Evolutionary conservation across 2,329 filamentous ascomycete genomes (phyloP), one percentile per base, ranked within the genome.

Genomic region (Exophiala viscosa): DNA sequence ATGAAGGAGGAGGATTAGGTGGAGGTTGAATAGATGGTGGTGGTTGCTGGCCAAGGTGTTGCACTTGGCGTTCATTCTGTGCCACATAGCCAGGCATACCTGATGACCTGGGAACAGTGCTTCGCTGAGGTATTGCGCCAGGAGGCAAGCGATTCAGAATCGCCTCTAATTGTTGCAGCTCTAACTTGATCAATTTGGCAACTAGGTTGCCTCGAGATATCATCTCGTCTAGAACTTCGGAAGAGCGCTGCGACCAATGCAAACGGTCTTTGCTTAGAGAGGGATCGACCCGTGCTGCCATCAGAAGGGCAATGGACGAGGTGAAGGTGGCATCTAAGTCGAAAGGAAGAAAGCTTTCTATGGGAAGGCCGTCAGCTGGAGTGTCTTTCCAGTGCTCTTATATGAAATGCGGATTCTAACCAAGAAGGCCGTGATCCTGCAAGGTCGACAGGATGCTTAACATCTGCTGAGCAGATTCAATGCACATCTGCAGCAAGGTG

Each of bases 291-390:
- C 8, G 23, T 60, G 73, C 60, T 1, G 65, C 70, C 1, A 77
- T 58, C 0, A 76, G 59, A 0, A 77, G 64, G 9, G 72, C 67
- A n/a, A 75, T 65, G 1, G 69, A 71, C 0, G 75, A 74, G 0
- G 73, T 68, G 11, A 74, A 76, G 0, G 74, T 62, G 0, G 73
- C 66, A 38, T 78, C 75, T 0, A 77, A 66, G 50, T 78, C 74
- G 45, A 76, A 76, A 0, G 75, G 73, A 0, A 79, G 68, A 52
- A 78, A 78, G 0, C 70, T 73, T 62, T 78, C 75, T 78, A 11
- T 0, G 11, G 9, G 13, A 3, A 3, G 0, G 14, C 47, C 38
- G 59, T 58, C 34, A 51, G 41, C 17, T 40, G 14, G 49, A 20
- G 7, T 17, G 34, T 15, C 3, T 33, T 9, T 5, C 15, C 38